Percentiles rank a stretch among this genome's conserved stretches.
Conservation (phyloP, 2,329 filamentous ascomycete genomes). For the Alternaria sp. region DNA sequence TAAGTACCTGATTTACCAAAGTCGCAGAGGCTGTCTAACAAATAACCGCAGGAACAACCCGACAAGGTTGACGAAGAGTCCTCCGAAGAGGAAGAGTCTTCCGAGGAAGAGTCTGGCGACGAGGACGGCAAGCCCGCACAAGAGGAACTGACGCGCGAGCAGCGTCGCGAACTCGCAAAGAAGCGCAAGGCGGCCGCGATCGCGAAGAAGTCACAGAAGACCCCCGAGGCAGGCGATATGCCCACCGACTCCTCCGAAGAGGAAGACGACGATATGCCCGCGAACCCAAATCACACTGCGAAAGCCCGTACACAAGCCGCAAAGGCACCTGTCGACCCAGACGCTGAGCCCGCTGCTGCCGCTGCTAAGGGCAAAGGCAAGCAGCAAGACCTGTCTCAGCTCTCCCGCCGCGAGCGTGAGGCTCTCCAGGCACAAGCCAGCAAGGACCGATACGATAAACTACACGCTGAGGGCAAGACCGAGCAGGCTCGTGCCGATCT, state of each 20-base stretch:
- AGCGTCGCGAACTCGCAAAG: constrained; percentile 86
- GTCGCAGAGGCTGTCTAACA: constrained; percentile 22
- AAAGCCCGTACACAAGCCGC: constrained; percentile 72
- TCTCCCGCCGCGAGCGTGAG: constrained; percentile 74
- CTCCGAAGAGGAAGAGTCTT: constrained; percentile 48
- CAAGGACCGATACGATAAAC: constrained; percentile 87
- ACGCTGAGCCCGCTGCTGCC: constrained; percentile 60
- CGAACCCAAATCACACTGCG: constrained; percentile 85
- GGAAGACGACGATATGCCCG: constrained; percentile 72
- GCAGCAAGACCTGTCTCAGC: constrained; percentile 60
- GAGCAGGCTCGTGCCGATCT: constrained; percentile 92
- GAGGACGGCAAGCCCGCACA: constrained; percentile 52
- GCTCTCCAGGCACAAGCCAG: constrained; percentile 85
- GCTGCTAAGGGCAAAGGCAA: constrained; percentile 61
- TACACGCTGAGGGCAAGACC: constrained; percentile 94
- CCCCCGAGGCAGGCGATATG: constrained; percentile 83
- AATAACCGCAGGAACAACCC: constrained; percentile 34
- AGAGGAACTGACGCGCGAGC: constrained; percentile 77
- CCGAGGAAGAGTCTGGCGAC: constrained; percentile 53
- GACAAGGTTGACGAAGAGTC: constrained; percentile 60
- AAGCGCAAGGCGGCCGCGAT: constrained; percentile 90
- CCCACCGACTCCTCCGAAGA: constrained; percentile 73
- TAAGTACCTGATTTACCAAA: constrained; percentile 48
- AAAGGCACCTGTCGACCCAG: constrained; percentile 51
- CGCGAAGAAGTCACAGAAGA: constrained; percentile 72